phyloP scores from a whole-genome alignment of 768 basidiomycete genomes.

The Trametes maxima region DNA sequence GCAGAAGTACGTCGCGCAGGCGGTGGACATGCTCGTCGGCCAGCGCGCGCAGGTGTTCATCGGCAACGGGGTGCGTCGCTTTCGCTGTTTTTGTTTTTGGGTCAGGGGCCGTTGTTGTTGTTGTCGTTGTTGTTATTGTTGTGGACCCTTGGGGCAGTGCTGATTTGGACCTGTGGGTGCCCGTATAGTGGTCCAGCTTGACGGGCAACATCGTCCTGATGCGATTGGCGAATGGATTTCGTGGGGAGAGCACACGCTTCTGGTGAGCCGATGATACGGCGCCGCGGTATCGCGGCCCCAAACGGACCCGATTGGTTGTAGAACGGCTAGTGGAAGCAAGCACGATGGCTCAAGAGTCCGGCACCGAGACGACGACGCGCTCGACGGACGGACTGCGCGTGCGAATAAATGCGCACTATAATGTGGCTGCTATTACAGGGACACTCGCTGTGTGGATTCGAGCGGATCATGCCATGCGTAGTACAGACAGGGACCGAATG shows the following conservation, averaged over 20 bases:
- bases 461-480: not conserved
- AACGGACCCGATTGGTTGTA: no score
- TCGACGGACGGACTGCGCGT: not conserved
- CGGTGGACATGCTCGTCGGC: conserved; percentile 69
- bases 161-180: not conserved
- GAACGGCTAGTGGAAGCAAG: no score
- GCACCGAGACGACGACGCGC: no score
- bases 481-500: not conserved
- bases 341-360: no score
- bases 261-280: conserved; percentile 20
- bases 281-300: no score
- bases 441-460: not conserved
- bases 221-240: conserved; percentile 39
- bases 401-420: conserved; percentile 10
- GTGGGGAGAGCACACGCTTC: conserved; percentile 42
- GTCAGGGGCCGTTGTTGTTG: not conserved
- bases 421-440: conserved; percentile 12
- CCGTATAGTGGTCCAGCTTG: conserved; percentile 48
- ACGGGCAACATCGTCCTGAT: conserved; percentile 51
- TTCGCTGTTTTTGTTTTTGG: not conserved
- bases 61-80: conserved; percentile 67
- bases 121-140: not conserved
- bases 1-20: conserved; percentile 57
- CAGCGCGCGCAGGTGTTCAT: conserved; percentile 65
- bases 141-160: not conserved